A percentile compares a stretch with the other conserved stretches of the same genome.
phyloP scores from a whole-genome alignment of 2,329 filamentous ascomycete genomes.

The Cladophialophora yegresii region DNA sequence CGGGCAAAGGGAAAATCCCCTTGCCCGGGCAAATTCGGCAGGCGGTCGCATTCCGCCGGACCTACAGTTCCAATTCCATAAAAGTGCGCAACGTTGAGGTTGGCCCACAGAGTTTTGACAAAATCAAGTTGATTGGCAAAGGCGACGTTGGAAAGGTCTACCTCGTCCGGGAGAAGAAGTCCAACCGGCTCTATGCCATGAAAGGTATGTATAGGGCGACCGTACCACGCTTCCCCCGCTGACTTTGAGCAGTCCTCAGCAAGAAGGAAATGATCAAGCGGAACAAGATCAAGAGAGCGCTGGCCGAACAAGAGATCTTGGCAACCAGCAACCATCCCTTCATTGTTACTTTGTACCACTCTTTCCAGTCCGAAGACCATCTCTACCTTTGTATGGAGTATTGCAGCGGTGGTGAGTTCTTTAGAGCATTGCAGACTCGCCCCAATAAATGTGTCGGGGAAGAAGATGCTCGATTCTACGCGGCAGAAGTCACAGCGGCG shows the following conservation, averaged over 20 bases:
- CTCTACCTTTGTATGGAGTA: slow-evolving; percentile 99
- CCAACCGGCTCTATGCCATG: slow-evolving; percentile 92
- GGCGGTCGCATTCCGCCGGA: slow-evolving; percentile 79
- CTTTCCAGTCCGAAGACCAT: slow-evolving; percentile 98
- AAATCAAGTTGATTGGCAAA: slow-evolving; percentile 99
- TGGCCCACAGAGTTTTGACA: slow-evolving; percentile 92
- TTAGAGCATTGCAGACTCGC: slow-evolving; percentile 90
- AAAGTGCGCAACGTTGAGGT: slow-evolving; percentile 98
- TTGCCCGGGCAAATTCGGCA: slow-evolving; percentile 66
- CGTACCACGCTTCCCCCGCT: slow-evolving; percentile 38
- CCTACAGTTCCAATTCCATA: slow-evolving; percentile 98
- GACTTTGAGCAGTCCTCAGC: slow-evolving; percentile 72
- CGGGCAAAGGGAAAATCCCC: slow-evolving; percentile 59
- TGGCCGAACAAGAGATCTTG: slow-evolving; percentile 96
- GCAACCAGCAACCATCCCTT: slow-evolving; percentile 99
- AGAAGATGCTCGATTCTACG: slow-evolving; percentile 95
- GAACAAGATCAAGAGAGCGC: slow-evolving; percentile 98
- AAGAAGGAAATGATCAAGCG: slow-evolving; percentile 99
- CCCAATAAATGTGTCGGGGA: slow-evolving; percentile 97
- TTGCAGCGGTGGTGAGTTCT: slow-evolving; percentile 98
- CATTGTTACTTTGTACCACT: slow-evolving; percentile 97
- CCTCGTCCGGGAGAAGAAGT: slow-evolving; percentile 96
- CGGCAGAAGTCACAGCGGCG: slow-evolving; percentile 93
- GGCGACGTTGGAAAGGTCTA: slow-evolving; percentile 99
- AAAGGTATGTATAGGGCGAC: slow-evolving; percentile 67